Evolutionary conservation across 73 alveolate species (phyloP).

Genomic region (Diophrys sp.): DNA sequence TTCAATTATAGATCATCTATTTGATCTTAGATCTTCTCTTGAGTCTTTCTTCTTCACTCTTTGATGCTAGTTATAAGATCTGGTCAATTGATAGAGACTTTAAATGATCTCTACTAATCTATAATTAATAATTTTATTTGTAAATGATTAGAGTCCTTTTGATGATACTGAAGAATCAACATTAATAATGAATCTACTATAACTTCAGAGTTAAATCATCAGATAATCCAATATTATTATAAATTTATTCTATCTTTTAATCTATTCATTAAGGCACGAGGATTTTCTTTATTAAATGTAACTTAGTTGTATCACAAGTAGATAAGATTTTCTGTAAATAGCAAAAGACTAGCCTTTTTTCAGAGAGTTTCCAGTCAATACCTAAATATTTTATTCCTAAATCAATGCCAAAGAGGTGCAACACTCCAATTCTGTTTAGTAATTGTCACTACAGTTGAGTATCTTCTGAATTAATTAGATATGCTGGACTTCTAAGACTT

Average conservation of each 20-base stretch:
- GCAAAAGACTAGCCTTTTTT: background rate
- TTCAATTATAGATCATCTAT: too few relatives aligned
- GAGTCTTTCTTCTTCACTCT: too few relatives aligned
- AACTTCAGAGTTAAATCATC: background rate
- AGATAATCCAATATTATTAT: background rate
- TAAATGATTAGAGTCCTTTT: background rate
- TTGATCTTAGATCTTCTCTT: too few relatives aligned
- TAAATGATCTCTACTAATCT: too few relatives aligned
- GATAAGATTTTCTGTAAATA: background rate
- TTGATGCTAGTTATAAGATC: too few relatives aligned
- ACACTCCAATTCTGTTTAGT: background rate
- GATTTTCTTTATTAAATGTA: background rate
- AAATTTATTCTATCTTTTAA: background rate
- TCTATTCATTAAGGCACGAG: background rate
- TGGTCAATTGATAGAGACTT: too few relatives aligned
- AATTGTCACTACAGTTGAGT: background rate
- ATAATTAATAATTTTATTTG: too few relatives aligned
- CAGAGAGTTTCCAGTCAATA: background rate
- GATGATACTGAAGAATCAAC: background rate
- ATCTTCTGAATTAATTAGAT: background rate
- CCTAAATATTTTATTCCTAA: too few relatives aligned
- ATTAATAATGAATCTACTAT: background rate
- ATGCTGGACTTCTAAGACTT: background rate
- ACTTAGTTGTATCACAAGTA: background rate
- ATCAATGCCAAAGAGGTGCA: background rate